A percentile compares a stretch with the other conserved stretches of the same genome.
These are phyloP conservation scores for Hypoxylon sp. DNA, from an alignment of 2,329 filamentous ascomycete genomes.

Conservation along the genomic window DNA sequence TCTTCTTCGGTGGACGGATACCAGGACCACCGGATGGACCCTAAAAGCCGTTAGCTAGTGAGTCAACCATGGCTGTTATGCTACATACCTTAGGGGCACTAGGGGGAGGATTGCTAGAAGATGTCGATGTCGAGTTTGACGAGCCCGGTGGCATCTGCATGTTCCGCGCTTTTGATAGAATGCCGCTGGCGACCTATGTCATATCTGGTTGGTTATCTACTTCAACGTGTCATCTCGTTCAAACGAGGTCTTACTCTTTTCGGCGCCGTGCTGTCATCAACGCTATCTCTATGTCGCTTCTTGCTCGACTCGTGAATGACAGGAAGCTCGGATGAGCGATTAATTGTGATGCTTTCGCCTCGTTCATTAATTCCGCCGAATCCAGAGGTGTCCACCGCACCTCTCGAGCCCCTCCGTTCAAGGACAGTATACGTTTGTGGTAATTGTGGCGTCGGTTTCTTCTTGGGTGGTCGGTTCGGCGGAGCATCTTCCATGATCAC, in stretches of 20 bases:
- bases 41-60: conserved; percentile 39
- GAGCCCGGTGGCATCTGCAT: conserved; percentile 40
- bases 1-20: conserved; percentile 35
- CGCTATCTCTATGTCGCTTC: conserved; percentile 46
- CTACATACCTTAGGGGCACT: conserved; percentile 44
- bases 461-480: conserved; percentile 29
- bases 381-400: conserved; percentile 21
- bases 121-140: conserved; percentile 20
- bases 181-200: conserved; percentile 41
- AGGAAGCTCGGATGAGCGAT: conserved; percentile 45
- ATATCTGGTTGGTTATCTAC: conserved; percentile 25
- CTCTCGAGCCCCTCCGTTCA: conserved; percentile 36
- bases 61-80: not conserved
- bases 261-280: conserved; percentile 41
- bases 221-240: not conserved
- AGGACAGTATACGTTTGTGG: conserved; percentile 47
- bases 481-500: conserved; percentile 49
- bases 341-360: conserved; percentile 44
- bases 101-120: conserved; percentile 28
- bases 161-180: conserved; percentile 22
- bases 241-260: conserved; percentile 45
- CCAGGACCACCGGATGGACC: conserved; percentile 40
- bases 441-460: conserved; percentile 43
- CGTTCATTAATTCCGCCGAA: conserved; percentile 50
- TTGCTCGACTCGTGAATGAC: conserved; percentile 49